These are phyloP conservation scores for Sporothrix luriei DNA, from an alignment of 2,329 filamentous ascomycete genomes.

Conservation along the genomic window DNA sequence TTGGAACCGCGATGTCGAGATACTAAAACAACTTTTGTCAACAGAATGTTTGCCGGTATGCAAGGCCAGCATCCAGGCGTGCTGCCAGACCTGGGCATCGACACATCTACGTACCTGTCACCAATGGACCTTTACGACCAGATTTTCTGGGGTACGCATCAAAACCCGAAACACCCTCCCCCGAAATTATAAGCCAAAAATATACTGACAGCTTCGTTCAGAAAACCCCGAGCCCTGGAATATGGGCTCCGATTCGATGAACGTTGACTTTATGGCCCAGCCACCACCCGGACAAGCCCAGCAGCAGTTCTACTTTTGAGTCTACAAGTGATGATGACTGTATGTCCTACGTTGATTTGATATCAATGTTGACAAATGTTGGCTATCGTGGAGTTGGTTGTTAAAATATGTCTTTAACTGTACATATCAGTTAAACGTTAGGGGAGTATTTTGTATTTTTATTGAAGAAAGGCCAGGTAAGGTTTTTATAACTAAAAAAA, in stretches of 20 bases:
- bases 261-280: constrained; percentile 63
- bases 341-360: too few species aligned
- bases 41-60: constrained; percentile 43
- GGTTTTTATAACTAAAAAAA: too few species aligned
- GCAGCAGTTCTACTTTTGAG: constrained; percentile 60
- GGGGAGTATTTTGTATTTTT: neutral
- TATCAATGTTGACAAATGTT: neutral
- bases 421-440: neutral
- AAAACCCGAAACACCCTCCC: too few species aligned
- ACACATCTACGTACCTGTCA: constrained; percentile 63
- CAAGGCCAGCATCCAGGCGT: constrained; percentile 40
- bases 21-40: neutral
- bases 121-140: constrained; percentile 70
- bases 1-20: neutral
- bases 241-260: constrained; percentile 58
- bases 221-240: constrained; percentile 64
- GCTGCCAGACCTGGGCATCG: constrained; percentile 54
- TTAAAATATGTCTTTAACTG: neutral
- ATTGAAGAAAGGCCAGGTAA: too few species aligned
- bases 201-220: constrained; percentile 39
- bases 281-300: constrained; percentile 61
- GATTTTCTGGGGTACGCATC: constrained; percentile 62
- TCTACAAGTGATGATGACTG: neutral
- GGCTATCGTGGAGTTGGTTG: neutral
- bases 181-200: neutral